Conservation (phyloP, 257 asterid species). For the Ocimum tenuiflorum region DNA sequence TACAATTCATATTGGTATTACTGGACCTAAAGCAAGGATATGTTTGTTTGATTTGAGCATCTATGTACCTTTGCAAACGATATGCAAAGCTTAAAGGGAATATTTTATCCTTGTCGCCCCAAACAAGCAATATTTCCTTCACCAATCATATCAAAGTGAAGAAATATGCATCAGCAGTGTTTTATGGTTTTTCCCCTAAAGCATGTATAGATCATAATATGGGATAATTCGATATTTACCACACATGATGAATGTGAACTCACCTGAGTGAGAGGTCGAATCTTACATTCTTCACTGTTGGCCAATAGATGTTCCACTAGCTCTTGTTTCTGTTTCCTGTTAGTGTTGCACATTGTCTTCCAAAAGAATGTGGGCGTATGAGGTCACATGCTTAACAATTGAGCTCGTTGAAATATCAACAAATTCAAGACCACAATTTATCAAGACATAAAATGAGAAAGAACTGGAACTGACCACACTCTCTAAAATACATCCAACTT, state of each 20-base stretch:
- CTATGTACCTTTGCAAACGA: constrained; percentile 43
- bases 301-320: constrained; percentile 41
- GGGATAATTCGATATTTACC: not conserved
- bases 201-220: not conserved
- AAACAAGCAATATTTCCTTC: constrained; percentile 57
- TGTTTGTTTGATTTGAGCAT: not conserved
- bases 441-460: not conserved
- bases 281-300: constrained; percentile 19
- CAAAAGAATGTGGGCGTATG: constrained; percentile 4
- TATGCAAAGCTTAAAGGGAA: constrained; percentile 55
- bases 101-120: constrained; percentile 68
- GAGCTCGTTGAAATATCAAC: not conserved
- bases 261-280: constrained; percentile 42
- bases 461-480: not conserved
- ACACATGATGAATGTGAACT: not conserved
- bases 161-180: not conserved
- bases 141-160: not conserved
- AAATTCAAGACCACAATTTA: not conserved
- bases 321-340: constrained; percentile 53
- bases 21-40: not conserved
- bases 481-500: not conserved
- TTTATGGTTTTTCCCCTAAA: not conserved
- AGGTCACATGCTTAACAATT: not conserved
- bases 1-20: not conserved
- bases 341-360: constrained; percentile 37